phyloP scores from a whole-genome alignment of 805 yeast genomes.

The Monosporozyma servazzii region DNA sequence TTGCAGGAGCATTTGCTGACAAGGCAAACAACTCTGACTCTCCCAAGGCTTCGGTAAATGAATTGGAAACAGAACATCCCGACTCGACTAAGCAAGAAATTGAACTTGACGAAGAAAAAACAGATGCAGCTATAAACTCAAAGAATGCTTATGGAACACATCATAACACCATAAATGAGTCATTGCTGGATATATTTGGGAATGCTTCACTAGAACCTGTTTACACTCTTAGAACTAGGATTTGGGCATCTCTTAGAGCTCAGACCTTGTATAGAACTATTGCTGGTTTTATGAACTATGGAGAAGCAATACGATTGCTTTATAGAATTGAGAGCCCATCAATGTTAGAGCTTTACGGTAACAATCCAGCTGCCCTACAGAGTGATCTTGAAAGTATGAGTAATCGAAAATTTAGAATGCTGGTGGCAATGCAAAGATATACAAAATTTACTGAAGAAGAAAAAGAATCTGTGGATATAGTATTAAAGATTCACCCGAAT shows the following conservation, averaged over 20 bases:
- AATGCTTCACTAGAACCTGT: slow-evolving; percentile 59
- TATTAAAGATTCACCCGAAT: slow-evolving; percentile 68
- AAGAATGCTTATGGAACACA: background rate
- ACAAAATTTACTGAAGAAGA: slow-evolving; percentile 58
- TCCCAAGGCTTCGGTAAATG: background rate
- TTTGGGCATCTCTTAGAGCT: slow-evolving; percentile 80
- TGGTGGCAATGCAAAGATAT: slow-evolving; percentile 83
- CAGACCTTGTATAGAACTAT: slow-evolving; percentile 80
- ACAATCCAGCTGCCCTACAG: slow-evolving; percentile 49
- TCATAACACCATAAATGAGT: slow-evolving; percentile 42
- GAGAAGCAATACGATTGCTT: slow-evolving; percentile 60
- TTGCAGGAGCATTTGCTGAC: slow-evolving; percentile 30
- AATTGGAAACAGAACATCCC: background rate
- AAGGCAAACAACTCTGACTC: background rate
- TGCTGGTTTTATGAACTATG: slow-evolving; percentile 76
- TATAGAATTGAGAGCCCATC: slow-evolving; percentile 59
- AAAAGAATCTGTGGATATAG: slow-evolving; percentile 52
- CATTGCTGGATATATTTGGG: slow-evolving; percentile 67
- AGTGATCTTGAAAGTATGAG: slow-evolving; percentile 64
- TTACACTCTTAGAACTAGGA: slow-evolving; percentile 58
- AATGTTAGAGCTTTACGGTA: slow-evolving; percentile 36
- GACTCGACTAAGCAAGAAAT: background rate
- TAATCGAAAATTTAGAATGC: slow-evolving; percentile 64
- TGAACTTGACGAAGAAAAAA: background rate
- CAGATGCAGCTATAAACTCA: background rate